Conservation (phyloP, 2,329 filamentous ascomycete species). For the Leptographium flavum region DNA sequence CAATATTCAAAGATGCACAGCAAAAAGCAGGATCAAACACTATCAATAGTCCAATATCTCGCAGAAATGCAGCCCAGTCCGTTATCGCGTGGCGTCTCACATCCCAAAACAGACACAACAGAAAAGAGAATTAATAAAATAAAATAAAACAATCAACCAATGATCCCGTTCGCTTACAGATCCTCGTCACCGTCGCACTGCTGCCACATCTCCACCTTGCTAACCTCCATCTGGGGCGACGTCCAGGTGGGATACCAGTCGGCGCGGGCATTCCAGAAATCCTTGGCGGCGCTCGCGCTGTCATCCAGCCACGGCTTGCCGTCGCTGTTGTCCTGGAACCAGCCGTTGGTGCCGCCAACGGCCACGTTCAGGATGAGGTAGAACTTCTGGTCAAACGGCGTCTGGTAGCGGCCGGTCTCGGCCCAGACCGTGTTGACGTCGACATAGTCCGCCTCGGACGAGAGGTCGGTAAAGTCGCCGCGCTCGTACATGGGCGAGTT, state of each 20-base stretch:
- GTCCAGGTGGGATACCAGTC: conserved; percentile 61
- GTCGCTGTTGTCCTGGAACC: conserved; percentile 60
- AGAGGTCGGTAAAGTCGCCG: conserved; percentile 50
- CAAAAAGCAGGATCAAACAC: too few species aligned
- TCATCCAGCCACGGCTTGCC: conserved; percentile 70
- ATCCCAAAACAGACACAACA: not conserved
- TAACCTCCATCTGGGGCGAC: conserved; percentile 51
- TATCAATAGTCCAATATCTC: too few species aligned
- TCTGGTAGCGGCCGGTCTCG: conserved; percentile 41
- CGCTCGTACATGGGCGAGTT: conserved; percentile 52
- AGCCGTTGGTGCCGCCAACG: conserved; percentile 67
- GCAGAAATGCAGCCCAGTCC: too few species aligned
- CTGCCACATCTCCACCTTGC: conserved; percentile 56
- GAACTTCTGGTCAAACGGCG: conserved; percentile 64
- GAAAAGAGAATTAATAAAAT: too few species aligned
- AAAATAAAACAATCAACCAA: not conserved
- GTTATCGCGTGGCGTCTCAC: not conserved
- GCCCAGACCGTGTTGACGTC: conserved; percentile 50
- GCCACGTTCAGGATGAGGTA: conserved; percentile 65
- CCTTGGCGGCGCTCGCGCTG: conserved; percentile 50
- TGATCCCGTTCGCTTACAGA: conserved; percentile 18
- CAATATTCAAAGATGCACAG: too few species aligned
- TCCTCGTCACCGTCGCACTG: conserved; percentile 50
- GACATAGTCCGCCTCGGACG: conserved; percentile 44
- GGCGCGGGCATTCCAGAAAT: conserved; percentile 60